phyloP scores from a whole-genome alignment of 2,329 filamentous ascomycete genomes.

The Penicillium sclerotigenum region DNA sequence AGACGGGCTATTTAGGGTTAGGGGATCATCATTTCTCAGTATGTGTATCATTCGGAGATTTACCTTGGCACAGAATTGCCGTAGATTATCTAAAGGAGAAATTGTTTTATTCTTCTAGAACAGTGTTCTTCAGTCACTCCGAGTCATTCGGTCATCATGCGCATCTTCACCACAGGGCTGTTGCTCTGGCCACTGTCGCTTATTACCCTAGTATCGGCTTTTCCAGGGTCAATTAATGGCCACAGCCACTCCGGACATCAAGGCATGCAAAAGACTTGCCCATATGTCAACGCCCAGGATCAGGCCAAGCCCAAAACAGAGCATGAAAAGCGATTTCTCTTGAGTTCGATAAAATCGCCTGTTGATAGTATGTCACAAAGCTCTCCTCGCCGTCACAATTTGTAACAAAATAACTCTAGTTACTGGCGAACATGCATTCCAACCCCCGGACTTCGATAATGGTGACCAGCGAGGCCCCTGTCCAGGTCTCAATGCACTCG shows the following conservation, averaged over 20 bases:
- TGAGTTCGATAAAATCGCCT: conserved; percentile 22
- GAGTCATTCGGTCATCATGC: conserved; percentile 11
- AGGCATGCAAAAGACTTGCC: conserved; percentile 18
- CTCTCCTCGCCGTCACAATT: background rate
- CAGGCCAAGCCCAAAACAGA: background rate
- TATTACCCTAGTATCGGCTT: conserved; percentile 4
- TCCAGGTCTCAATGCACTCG: conserved; percentile 44
- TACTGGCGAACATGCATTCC: conserved; percentile 35
- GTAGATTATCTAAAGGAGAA: background rate
- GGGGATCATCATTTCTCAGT: conserved; percentile 9
- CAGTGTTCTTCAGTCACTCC: background rate
- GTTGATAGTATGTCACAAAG: conserved; percentile 24
- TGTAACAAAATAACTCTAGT: conserved; percentile 21
- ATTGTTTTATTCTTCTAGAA: background rate
- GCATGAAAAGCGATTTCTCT: conserved; percentile 25
- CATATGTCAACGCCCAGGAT: conserved; percentile 15
- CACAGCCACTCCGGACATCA: conserved; percentile 6
- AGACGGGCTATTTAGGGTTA: conserved; percentile 12
- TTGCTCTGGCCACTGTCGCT: conserved; percentile 14
- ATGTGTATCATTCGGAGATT: background rate
- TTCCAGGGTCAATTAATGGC: conserved; percentile 6
- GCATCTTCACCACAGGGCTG: conserved; percentile 3
- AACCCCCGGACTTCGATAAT: conserved; percentile 31
- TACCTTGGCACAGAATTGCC: background rate
- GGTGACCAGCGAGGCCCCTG: conserved; percentile 43